phyloP scores from a whole-genome alignment of 1,139 yeast genomes.

The Yamadazyma atlantica region DNA sequence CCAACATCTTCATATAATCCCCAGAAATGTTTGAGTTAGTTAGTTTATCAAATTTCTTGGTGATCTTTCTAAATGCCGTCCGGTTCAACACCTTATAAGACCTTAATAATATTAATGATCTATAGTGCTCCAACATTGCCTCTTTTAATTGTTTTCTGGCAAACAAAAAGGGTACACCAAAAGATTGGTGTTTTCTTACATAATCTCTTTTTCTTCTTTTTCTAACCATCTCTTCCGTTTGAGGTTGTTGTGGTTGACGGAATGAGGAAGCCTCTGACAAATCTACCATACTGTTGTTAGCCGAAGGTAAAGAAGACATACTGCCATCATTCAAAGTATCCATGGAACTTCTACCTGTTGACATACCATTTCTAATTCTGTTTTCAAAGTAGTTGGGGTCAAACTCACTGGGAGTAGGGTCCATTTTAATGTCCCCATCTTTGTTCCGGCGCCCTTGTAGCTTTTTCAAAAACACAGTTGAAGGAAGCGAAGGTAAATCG shows the following conservation, averaged over 20 bases:
- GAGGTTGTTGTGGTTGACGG: conserved; percentile 5
- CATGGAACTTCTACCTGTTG: conserved; percentile 9
- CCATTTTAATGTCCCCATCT: conserved; percentile 16
- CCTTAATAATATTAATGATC: conserved; percentile 73
- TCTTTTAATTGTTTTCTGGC: conserved; percentile 76
- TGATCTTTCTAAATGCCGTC: conserved; percentile 84
- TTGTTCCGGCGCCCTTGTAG: conserved; percentile 7
- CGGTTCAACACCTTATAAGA: conserved; percentile 77
- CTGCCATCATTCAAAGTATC: conserved; percentile 8
- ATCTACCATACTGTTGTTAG: neutral
- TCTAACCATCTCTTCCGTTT: conserved; percentile 18
- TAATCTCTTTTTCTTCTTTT: conserved; percentile 33
- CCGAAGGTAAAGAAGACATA: neutral
- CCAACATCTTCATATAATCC: conserved; percentile 60
- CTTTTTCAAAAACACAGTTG: conserved; percentile 41
- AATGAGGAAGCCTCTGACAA: conserved; percentile 1
- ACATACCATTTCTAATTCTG: conserved; percentile 38
- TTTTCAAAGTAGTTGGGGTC: conserved; percentile 42
- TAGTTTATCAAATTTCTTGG: conserved; percentile 86
- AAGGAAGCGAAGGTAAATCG: conserved; percentile 62
- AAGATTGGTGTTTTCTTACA: conserved; percentile 26
- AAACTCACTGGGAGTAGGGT: conserved; percentile 12
- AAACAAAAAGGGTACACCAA: conserved; percentile 60
- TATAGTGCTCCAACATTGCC: conserved; percentile 78
- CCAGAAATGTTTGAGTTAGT: conserved; percentile 49